Evolutionary conservation across 108 stramenopile genomes (phyloP), one percentile per base, ranked within the genome.

Genomic region (Cylindrotheca closterium): DNA sequence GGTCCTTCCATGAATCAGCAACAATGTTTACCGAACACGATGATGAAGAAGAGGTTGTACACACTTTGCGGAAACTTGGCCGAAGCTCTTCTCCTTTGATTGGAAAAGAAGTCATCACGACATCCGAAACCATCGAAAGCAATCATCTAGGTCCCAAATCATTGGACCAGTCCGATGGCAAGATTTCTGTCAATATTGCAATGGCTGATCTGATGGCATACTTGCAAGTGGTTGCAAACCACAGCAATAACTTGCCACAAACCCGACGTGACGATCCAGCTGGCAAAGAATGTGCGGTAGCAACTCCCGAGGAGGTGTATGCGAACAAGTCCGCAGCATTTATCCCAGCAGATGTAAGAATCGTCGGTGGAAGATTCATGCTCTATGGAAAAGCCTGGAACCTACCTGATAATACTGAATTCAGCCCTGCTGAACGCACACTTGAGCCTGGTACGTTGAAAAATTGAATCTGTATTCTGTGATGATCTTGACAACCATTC

Each of bases 171-270:
- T 42, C 22, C 1, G 87, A 92, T 55, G 83, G 87, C 1, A 70
- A 81, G 58, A 74, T 88, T 45, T 64, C 77, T 27, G 75, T 84
- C 19, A 86, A 88, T 50, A 65, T 89, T 3, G 81, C 83, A 63
- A 90, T 90, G 92, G 84, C 87, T 21, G 92, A 93, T 58, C 71
- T 91, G 1, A 91, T 93, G 87, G 89, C 85, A 0, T 93, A 93
- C 67, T 82, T 93, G 7, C 88, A 93, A 60, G 75, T 89, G 25
- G 89, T 93, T 54, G 92, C 88, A 22, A 85, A 88, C 60, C 88
- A 93, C 62, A 79, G 79, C 29, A 79, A 82, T 33, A 90, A 93
- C 48, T 46, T 93, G 28, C 92, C 92, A 10, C 48, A 90, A 51
- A 89, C 92, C 7, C 68, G 89, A 52, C 81, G 92, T 30, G 92